These are phyloP conservation scores for Pseudogymnoascus sp. DNA, from an alignment of 2,329 filamentous ascomycete species.

Conservation along the genomic window DNA sequence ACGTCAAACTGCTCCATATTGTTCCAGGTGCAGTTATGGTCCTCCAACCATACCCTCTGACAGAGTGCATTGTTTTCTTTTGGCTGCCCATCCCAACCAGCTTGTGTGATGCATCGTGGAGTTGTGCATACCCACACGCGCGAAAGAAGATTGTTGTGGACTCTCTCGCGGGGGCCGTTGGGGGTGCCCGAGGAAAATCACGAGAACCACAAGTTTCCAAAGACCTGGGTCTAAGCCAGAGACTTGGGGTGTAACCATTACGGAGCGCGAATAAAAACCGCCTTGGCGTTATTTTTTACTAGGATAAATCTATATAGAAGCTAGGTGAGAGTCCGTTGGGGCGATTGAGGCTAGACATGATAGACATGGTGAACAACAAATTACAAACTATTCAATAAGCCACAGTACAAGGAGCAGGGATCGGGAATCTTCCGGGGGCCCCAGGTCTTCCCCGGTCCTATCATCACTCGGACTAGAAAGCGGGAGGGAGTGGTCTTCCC, in stretches of 20 bases:
- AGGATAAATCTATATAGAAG: background rate
- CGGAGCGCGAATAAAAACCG: background rate
- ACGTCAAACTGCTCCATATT: background rate
- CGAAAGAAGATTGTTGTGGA: background rate
- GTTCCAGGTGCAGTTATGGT: background rate
- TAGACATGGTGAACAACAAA: background rate
- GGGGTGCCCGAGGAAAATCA: background rate
- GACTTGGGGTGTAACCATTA: background rate
- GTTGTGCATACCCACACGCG: background rate
- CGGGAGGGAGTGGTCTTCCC: background rate
- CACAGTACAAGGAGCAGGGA: background rate
- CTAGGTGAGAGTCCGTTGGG: background rate
- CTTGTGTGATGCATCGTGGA: constrained; percentile 2
- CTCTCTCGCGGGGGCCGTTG: background rate
- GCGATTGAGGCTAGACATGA: background rate
- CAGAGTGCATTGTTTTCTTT: background rate
- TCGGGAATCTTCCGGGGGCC: background rate
- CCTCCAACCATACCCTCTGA: background rate
- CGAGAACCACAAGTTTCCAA: background rate
- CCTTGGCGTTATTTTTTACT: background rate
- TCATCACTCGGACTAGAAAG: background rate
- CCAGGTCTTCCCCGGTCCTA: background rate
- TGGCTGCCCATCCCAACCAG: background rate
- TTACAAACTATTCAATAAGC: background rate
- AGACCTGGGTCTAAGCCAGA: background rate